Base-by-base conservation (phyloP, 2,329 filamentous ascomycete genomes). In the Elsinoe batatas region DNA sequence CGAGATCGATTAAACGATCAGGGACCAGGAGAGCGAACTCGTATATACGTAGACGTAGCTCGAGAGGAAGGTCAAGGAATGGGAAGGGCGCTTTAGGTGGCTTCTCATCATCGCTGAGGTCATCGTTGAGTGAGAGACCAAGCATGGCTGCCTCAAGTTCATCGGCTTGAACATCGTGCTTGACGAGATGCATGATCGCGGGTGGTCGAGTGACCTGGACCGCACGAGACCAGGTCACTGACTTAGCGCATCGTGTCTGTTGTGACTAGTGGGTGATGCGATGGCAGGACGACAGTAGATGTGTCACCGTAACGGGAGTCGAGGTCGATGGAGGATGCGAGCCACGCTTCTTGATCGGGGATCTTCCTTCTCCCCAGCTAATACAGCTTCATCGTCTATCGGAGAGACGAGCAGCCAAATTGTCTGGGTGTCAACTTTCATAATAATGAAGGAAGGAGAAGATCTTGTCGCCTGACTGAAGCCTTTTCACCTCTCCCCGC, bases 31-130 rank as follows among this genome's bases (percentile, higher is more conserved):
- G 84, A 60, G 83, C 76, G 61, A 82, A 74, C 37, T 74, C 76
- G 66, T 89, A 90, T 11, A 91, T 79, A 62, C 81, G 80, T 58
- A 85, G 72, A 6, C 87, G 82, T 30, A 91, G 68, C 65, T 91
- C 87, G 0, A 80, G 76, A 0, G 87, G 86, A 1, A 91, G 72
- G 30, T 79, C 73, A 57, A 89, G 75, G 66, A 90, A 86, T 6
- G 73, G 78, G 56, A 88, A 88, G 0, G 79, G 76, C 53, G 63
- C 54, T 42, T 53, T 61, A 3, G 59, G 40, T n/a, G 40, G 10
- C 20, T 35, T 37, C 44, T 58, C 57, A 38, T 54, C 56, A 44
- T 54, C 53, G 32, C 40, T 35, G 10, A 32, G 13, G 30, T 43
- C 40, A 49, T 56, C 36, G n/a, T 22, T 42, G 10, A 58, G 49